These are phyloP conservation scores for Gaertneriomyces semiglobifer DNA, from an alignment of 192 early-diverging fungal species.

Conservation along the genomic window DNA sequence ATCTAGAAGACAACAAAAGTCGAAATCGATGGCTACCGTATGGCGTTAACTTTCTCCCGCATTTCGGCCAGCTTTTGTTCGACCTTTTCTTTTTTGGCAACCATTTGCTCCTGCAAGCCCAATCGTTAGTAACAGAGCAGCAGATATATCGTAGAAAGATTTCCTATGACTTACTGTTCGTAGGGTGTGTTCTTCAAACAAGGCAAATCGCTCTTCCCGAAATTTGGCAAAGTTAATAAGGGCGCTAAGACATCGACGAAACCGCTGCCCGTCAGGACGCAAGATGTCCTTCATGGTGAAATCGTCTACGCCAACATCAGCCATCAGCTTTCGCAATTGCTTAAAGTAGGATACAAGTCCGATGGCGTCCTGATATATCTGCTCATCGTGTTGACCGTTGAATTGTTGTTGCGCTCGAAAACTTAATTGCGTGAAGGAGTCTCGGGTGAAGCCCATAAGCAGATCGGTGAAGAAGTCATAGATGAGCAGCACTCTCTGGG, in stretches of 20 bases:
- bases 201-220: constrained; percentile 68
- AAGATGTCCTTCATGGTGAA: constrained; percentile 76
- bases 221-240: constrained; percentile 92
- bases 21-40: constrained; percentile 24
- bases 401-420: constrained; percentile 37
- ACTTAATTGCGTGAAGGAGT: constrained; percentile 44
- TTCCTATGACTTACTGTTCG: constrained; percentile 47
- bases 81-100: constrained; percentile 41
- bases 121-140: background rate
- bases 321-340: constrained; percentile 63
- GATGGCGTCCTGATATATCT: constrained; percentile 60
- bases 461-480: constrained; percentile 72
- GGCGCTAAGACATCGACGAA: constrained; percentile 71
- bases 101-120: constrained; percentile 34
- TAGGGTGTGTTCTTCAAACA: constrained; percentile 60
- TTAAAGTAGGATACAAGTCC: constrained; percentile 62
- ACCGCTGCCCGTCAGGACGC: constrained; percentile 66
- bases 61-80: constrained; percentile 54
- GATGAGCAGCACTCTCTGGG: constrained; percentile 61
- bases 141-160: background rate
- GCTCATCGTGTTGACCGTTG: constrained; percentile 43
- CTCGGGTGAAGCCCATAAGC: constrained; percentile 60
- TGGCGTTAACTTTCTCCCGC: constrained; percentile 50
- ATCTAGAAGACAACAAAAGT: constrained; percentile 1
- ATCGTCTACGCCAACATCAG: constrained; percentile 68